Evolutionary conservation across 2,329 filamentous ascomycete genomes (phyloP).

Genomic region (Polychaeton citri): DNA sequence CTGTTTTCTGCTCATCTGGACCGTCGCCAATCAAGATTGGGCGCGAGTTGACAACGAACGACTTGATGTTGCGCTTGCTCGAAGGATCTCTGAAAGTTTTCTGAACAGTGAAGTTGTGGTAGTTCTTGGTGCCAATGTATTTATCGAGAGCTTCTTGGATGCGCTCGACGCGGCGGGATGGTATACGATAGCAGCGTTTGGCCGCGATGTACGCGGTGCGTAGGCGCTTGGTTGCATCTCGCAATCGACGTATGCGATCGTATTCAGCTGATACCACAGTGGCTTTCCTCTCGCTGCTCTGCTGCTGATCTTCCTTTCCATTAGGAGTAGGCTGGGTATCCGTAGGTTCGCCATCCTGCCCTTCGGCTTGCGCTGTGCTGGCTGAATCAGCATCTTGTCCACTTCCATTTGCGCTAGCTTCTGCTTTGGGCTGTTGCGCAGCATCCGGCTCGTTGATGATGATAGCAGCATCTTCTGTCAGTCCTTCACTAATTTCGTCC

Average conservation of each 20-base stretch:
- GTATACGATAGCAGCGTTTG: slow-evolving; percentile 75
- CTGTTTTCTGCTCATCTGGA: slow-evolving; percentile 46
- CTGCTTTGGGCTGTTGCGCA: neutral
- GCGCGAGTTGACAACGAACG: slow-evolving; percentile 62
- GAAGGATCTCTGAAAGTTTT: slow-evolving; percentile 72
- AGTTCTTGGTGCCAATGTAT: slow-evolving; percentile 80
- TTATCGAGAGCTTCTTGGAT: slow-evolving; percentile 61
- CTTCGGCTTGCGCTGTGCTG: slow-evolving; percentile 1
- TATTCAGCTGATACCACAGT: slow-evolving; percentile 1
- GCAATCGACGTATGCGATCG: slow-evolving; percentile 21
- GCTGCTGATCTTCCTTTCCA: slow-evolving; percentile 2
- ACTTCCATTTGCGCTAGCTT: neutral
- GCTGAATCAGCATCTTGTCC: neutral
- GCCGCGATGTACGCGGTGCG: slow-evolving; percentile 71
- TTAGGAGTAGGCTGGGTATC: slow-evolving; percentile 1
- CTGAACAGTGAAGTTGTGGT: slow-evolving; percentile 94
- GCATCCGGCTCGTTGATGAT: slow-evolving; percentile 14
- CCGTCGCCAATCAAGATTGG: slow-evolving; percentile 35
- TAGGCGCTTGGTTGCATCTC: slow-evolving; percentile 39
- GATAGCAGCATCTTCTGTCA: slow-evolving; percentile 18
- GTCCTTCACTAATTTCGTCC: slow-evolving; percentile 7
- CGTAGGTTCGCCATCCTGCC: slow-evolving; percentile 3
- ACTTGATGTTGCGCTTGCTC: slow-evolving; percentile 81
- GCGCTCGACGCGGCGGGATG: slow-evolving; percentile 53
- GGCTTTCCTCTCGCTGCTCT: slow-evolving; percentile 2